Conservation (phyloP, 306 rosid genomes). For the Spatholobus suberectus region DNA sequence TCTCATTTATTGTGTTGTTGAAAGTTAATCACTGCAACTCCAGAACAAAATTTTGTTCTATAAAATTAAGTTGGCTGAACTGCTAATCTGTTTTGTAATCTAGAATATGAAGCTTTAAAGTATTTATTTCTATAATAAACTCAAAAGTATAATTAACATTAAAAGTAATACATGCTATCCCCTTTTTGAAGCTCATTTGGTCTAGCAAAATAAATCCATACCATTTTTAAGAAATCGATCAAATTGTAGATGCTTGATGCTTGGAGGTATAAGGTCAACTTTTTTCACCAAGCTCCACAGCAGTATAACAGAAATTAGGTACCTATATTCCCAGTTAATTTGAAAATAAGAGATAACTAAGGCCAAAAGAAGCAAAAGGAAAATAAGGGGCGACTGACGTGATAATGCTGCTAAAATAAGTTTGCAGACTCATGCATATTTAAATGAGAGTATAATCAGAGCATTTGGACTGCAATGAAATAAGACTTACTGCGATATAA, state of each 20-base stretch:
- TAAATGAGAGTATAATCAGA: background rate
- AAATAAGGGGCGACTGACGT: background rate
- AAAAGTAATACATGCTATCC: background rate
- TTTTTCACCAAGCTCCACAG: slow-evolving; percentile 62
- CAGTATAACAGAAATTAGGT: slow-evolving; percentile 68
- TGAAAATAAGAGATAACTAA: background rate
- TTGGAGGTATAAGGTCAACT: slow-evolving; percentile 72
- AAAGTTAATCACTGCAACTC: background rate
- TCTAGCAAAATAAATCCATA: slow-evolving; percentile 32
- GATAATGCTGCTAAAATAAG: background rate
- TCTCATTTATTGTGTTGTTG: background rate
- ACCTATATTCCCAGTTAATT: slow-evolving; percentile 50
- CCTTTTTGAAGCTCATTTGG: slow-evolving; percentile 16
- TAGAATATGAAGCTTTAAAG: background rate
- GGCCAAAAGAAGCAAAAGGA: slow-evolving; percentile 2
- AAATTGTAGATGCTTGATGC: slow-evolving; percentile 66
- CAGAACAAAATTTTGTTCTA: background rate
- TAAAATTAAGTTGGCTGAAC: background rate
- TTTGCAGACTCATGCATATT: background rate
- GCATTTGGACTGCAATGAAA: background rate
- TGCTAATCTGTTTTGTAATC: background rate
- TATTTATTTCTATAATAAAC: background rate
- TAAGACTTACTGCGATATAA: slow-evolving; percentile 75
- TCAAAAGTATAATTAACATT: background rate
- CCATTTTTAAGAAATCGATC: slow-evolving; percentile 80